Conservation (phyloP, 345 rosid species). For the Dimocarpus longan region DNA sequence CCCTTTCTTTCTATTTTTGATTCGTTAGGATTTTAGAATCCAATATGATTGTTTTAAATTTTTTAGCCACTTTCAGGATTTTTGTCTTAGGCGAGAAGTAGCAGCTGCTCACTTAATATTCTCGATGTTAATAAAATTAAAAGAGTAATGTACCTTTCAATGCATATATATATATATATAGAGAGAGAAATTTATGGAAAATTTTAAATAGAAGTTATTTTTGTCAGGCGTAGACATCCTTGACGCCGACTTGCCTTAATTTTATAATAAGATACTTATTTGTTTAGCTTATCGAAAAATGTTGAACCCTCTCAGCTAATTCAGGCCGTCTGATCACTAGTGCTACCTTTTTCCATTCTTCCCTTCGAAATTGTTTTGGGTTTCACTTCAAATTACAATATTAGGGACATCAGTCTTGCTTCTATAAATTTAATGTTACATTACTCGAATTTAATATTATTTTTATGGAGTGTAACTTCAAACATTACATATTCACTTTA, state of each 20-base stretch:
- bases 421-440: too few relatives aligned
- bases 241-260: neutral
- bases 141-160: too few relatives aligned
- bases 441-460: too few relatives aligned
- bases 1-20: neutral
- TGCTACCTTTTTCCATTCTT: neutral
- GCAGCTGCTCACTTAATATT: neutral
- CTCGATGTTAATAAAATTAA: neutral
- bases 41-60: neutral
- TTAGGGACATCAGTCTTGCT: too few relatives aligned
- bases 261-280: too few relatives aligned
- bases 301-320: neutral
- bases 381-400: neutral
- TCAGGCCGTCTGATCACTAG: neutral
- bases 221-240: neutral
- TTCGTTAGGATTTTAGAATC: neutral
- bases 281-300: neutral
- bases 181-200: neutral
- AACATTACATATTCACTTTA: too few relatives aligned
- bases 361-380: neutral
- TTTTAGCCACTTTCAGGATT: neutral
- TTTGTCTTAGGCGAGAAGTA: neutral
- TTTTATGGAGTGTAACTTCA: too few relatives aligned
- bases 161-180: too few relatives aligned
- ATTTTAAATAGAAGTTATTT: too few relatives aligned